A percentile compares a stretch with the other conserved stretches of the same genome.
These are phyloP conservation scores for Aspergillus cejpii DNA, from an alignment of 2,329 filamentous ascomycete genomes.

Conservation along the genomic window DNA sequence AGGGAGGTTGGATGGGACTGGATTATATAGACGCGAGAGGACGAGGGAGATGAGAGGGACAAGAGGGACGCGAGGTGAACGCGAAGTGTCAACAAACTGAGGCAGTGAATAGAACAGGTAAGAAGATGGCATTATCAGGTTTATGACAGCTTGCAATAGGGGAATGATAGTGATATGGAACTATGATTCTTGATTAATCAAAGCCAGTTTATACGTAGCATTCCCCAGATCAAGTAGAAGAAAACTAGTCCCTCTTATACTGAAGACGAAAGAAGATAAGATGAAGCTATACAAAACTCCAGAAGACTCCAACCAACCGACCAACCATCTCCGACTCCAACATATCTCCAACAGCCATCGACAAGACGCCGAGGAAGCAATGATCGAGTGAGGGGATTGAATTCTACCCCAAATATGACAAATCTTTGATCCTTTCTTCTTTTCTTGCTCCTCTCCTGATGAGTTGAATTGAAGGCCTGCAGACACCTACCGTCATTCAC, in stretches of 20 bases:
- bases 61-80: neutral
- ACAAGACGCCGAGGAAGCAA: neutral
- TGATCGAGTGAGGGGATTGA: neutral
- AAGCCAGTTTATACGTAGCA: too few relatives aligned
- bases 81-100: neutral
- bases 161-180: neutral
- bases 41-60: too few relatives aligned
- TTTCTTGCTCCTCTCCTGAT: neutral
- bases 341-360: neutral
- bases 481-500: constrained; percentile 31
- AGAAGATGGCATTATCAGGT: neutral
- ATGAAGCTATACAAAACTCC: neutral
- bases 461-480: neutral
- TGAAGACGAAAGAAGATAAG: neutral
- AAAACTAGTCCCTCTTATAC: too few relatives aligned
- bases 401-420: neutral
- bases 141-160: neutral
- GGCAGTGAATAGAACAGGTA: neutral
- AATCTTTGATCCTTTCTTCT: neutral
- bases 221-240: too few relatives aligned
- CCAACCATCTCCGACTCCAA: neutral
- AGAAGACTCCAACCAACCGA: neutral
- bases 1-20: neutral
- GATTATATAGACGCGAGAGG: neutral
- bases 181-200: too few relatives aligned